These are phyloP conservation scores for Sordariomycetes sp. DNA, from an alignment of 2,329 filamentous ascomycete species.

Conservation along the genomic window DNA sequence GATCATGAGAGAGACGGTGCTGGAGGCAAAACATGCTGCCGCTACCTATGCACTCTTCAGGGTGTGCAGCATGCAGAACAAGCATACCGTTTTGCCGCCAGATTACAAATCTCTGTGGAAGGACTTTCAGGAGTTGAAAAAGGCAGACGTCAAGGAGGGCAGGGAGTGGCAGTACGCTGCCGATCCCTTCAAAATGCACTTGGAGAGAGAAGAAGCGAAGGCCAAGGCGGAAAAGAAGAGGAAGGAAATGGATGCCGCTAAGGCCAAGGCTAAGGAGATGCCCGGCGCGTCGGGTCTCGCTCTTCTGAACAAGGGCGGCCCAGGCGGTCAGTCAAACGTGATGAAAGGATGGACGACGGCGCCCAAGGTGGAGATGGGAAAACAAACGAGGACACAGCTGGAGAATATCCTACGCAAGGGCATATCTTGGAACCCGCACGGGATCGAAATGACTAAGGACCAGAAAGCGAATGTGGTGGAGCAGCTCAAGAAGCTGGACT, in stretches of 20 bases:
- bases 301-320: slow-evolving; percentile 35
- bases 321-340: slow-evolving; percentile 25
- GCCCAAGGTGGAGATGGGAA: slow-evolving; percentile 89
- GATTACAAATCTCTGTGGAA: slow-evolving; percentile 89
- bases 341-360: slow-evolving; percentile 75
- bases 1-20: slow-evolving; percentile 64
- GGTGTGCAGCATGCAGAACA: slow-evolving; percentile 90
- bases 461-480: slow-evolving; percentile 55
- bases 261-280: slow-evolving; percentile 59
- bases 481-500: slow-evolving; percentile 71
- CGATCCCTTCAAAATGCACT: slow-evolving; percentile 77
- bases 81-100: slow-evolving; percentile 89
- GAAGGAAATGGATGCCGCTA: slow-evolving; percentile 57
- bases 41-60: slow-evolving; percentile 87
- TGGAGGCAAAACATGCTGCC: slow-evolving; percentile 89
- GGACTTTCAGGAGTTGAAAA: slow-evolving; percentile 76
- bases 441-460: slow-evolving; percentile 50
- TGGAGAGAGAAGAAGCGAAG: slow-evolving; percentile 72
- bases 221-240: slow-evolving; percentile 70
- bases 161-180: slow-evolving; percentile 86
- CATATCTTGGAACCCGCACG: slow-evolving; percentile 81
- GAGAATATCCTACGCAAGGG: slow-evolving; percentile 71
- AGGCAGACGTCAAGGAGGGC: slow-evolving; percentile 68
- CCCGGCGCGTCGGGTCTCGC: slow-evolving; percentile 48
- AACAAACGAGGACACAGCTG: slow-evolving; percentile 66